Evolutionary conservation across 208 protist genomes (phyloP).

Genomic region (Endotrypanum monterogeii): DNA sequence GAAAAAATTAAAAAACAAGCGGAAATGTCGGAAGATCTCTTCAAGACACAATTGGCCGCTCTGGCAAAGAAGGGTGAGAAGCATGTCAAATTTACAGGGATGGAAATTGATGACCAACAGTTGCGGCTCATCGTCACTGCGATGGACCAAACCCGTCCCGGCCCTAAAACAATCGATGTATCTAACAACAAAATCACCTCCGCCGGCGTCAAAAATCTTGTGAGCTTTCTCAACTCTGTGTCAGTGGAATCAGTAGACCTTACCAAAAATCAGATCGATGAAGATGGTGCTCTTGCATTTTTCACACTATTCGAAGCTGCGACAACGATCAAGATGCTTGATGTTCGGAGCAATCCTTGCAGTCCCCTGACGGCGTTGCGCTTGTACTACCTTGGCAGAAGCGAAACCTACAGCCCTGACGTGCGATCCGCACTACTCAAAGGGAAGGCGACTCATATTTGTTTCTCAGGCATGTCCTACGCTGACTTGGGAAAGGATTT

Average conservation of each 20-base stretch:
- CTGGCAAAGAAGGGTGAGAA: slow-evolving; percentile 45
- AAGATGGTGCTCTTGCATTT: slow-evolving; percentile 58
- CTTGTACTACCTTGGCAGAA: slow-evolving; percentile 56
- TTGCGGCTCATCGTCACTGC: slow-evolving; percentile 62
- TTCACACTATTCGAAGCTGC: slow-evolving; percentile 44
- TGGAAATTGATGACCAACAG: slow-evolving; percentile 50
- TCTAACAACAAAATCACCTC: slow-evolving; percentile 69
- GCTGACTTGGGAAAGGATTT: slow-evolving; percentile 64
- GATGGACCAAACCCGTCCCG: slow-evolving; percentile 54
- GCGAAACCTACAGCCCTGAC: slow-evolving; percentile 27
- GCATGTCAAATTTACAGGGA: slow-evolving; percentile 45
- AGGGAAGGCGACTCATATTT: slow-evolving; percentile 41
- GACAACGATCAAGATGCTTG: slow-evolving; percentile 25
- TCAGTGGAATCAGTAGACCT: slow-evolving; percentile 57
- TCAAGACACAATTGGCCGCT: slow-evolving; percentile 41
- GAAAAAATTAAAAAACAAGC: background rate
- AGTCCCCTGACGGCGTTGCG: slow-evolving; percentile 38
- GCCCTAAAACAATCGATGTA: slow-evolving; percentile 46
- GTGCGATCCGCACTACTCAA: slow-evolving; percentile 51
- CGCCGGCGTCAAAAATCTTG: slow-evolving; percentile 37
- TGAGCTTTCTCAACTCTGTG: slow-evolving; percentile 41
- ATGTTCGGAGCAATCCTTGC: slow-evolving; percentile 62
- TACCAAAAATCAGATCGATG: slow-evolving; percentile 64
- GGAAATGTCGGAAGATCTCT: slow-evolving; percentile 30
- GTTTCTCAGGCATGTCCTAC: slow-evolving; percentile 49